A percentile compares a stretch with the other conserved stretches of the same genome.
Conservation (phyloP, 2,329 filamentous ascomycete species). For the Thelonectria olida region DNA sequence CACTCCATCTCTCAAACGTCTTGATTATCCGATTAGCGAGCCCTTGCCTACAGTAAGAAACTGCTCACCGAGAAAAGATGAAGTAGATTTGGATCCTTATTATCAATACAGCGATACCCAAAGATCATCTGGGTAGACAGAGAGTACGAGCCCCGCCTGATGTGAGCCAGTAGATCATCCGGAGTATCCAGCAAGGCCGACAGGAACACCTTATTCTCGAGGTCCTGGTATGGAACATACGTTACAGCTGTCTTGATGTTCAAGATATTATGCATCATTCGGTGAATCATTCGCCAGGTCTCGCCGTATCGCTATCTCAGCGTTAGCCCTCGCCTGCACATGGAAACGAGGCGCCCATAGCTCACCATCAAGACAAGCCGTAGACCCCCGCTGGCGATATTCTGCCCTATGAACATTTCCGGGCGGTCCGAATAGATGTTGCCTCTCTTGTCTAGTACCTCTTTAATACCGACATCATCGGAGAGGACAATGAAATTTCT, state of each 20-base stretch:
- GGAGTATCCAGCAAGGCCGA: slow-evolving; percentile 46
- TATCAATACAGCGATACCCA: slow-evolving; percentile 53
- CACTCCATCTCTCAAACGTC: slow-evolving; percentile 16
- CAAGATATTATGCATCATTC: slow-evolving; percentile 49
- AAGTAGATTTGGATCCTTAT: slow-evolving; percentile 54
- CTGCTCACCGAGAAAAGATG: slow-evolving; percentile 48
- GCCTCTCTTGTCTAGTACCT: slow-evolving; percentile 5
- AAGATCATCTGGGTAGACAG: slow-evolving; percentile 62
- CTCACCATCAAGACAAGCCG: slow-evolving; percentile 15
- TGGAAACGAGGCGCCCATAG: no score
- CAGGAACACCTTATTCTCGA: slow-evolving; percentile 59
- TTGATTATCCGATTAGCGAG: not conserved
- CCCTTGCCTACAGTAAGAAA: not conserved
- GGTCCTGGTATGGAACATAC: slow-evolving; percentile 49
- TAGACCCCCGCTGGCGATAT: slow-evolving; percentile 10
- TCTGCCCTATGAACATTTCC: slow-evolving; percentile 16
- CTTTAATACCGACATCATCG: not conserved
- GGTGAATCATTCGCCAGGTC: slow-evolving; percentile 28
- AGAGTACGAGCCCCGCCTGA: slow-evolving; percentile 59
- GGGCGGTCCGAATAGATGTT: slow-evolving; percentile 13
- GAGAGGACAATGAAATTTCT: slow-evolving; percentile 12
- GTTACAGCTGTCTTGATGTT: slow-evolving; percentile 47
- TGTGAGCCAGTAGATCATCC: slow-evolving; percentile 52
- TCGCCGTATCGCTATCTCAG: slow-evolving; percentile 3
- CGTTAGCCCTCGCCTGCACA: not conserved